Evolutionary conservation across 2,329 filamentous ascomycete genomes (phyloP).

Genomic region (Ophiostoma ulmi): DNA sequence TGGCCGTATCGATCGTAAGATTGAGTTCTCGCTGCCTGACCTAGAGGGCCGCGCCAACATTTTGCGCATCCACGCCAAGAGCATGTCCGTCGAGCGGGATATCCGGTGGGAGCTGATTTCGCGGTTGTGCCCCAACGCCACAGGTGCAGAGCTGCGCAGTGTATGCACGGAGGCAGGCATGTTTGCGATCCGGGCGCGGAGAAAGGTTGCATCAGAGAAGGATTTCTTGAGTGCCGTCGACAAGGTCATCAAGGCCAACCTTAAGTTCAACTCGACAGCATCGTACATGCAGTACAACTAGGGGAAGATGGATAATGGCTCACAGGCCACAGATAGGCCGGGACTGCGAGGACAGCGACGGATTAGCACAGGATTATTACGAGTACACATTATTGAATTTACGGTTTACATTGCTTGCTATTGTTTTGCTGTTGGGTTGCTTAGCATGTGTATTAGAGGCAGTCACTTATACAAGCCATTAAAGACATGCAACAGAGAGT

Average conservation of each 20-base stretch:
- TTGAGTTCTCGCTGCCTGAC: constrained; percentile 95
- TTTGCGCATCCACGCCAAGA: constrained; percentile 96
- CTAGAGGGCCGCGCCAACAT: constrained; percentile 97
- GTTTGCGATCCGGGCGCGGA: constrained; percentile 89
- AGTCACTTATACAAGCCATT: background rate
- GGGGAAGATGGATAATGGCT: constrained; percentile 7
- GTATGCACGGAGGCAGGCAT: constrained; percentile 98
- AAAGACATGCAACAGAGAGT: background rate
- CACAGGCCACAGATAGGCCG: background rate
- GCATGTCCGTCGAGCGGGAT: constrained; percentile 97
- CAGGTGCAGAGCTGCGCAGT: constrained; percentile 89
- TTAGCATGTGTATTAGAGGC: background rate
- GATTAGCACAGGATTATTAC: background rate
- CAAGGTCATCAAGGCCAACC: constrained; percentile 98
- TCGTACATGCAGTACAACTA: constrained; percentile 99
- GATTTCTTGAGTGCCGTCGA: constrained; percentile 97
- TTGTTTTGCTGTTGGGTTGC: background rate
- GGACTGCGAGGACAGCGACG: background rate
- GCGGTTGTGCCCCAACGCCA: constrained; percentile 92
- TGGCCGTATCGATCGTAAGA: constrained; percentile 97
- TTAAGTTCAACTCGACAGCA: constrained; percentile 98
- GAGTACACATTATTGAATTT: background rate
- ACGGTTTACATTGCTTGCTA: background rate
- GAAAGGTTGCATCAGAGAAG: constrained; percentile 98
- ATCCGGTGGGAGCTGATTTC: constrained; percentile 99